phyloP scores from a whole-genome alignment of 2,329 filamentous ascomycete genomes.

The Lachnellula occidentalis region DNA sequence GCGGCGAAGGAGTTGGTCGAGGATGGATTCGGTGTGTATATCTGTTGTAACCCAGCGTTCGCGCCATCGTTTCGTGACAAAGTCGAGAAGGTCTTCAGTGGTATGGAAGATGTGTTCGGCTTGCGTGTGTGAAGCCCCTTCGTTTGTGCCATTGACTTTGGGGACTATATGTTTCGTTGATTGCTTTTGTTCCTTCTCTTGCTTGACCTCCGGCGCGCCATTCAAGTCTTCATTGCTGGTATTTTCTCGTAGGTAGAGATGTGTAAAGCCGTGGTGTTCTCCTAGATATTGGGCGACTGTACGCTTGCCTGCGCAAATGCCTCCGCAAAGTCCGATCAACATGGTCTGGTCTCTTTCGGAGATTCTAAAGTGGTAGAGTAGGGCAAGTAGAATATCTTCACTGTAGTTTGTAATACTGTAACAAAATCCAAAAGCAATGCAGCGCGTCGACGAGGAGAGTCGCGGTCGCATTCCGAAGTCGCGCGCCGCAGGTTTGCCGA shows the following conservation, averaged over 20 bases:
- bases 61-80: slow-evolving; percentile 79
- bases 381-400: no score
- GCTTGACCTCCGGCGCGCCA: slow-evolving; percentile 1
- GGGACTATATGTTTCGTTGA: slow-evolving; percentile 3
- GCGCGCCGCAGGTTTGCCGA: no score
- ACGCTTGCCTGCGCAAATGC: slow-evolving; percentile 90
- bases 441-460: background rate
- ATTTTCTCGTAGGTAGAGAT: slow-evolving; percentile 52
- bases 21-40: slow-evolving; percentile 64
- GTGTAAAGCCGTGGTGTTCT: slow-evolving; percentile 74
- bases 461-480: background rate
- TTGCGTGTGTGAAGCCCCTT: background rate
- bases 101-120: slow-evolving; percentile 47
- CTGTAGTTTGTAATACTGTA: no score
- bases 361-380: no score
- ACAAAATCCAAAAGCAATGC: no score
- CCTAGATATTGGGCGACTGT: slow-evolving; percentile 85
- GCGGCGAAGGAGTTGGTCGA: slow-evolving; percentile 70
- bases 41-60: slow-evolving; percentile 82
- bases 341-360: slow-evolving; percentile 42
- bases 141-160: slow-evolving; percentile 7
- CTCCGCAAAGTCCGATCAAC: slow-evolving; percentile 73
- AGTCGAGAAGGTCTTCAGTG: slow-evolving; percentile 68
- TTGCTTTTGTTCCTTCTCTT: background rate
- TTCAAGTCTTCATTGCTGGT: slow-evolving; percentile 6